A percentile compares a stretch with the other conserved stretches of the same genome.
Evolutionary conservation across 768 basidiomycete genomes (phyloP).

Genomic region (Megacollybia marginata): DNA sequence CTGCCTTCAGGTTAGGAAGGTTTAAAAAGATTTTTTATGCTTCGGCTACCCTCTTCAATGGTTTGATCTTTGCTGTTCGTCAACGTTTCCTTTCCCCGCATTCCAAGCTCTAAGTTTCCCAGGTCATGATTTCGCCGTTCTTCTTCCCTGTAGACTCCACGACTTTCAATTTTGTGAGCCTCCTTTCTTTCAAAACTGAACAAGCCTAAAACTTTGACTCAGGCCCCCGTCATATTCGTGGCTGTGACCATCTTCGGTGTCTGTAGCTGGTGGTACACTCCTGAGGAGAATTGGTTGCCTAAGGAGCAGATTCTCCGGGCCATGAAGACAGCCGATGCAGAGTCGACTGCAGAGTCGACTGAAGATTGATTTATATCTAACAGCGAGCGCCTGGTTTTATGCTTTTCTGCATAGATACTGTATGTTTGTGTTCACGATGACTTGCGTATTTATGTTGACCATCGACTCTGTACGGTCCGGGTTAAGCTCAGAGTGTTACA

Average conservation of each 20-base stretch:
- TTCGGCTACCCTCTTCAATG: slow-evolving; percentile 64
- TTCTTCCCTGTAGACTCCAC: slow-evolving; percentile 71
- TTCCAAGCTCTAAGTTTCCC: slow-evolving; percentile 1
- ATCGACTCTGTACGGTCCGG: too few species aligned
- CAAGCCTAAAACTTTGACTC: slow-evolving; percentile 1
- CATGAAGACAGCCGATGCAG: slow-evolving; percentile 23
- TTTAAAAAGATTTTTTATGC: slow-evolving; percentile 65
- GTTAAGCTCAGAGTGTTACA: too few species aligned
- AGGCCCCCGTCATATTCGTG: slow-evolving; percentile 78
- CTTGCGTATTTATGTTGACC: too few species aligned
- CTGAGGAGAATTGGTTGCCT: slow-evolving; percentile 75
- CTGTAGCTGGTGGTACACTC: slow-evolving; percentile 71
- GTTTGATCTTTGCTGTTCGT: slow-evolving; percentile 64
- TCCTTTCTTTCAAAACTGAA: not conserved
- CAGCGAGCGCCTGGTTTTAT: too few species aligned
- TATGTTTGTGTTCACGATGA: too few species aligned
- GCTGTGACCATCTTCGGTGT: slow-evolving; percentile 72
- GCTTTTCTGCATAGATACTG: too few species aligned
- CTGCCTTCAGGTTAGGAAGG: slow-evolving; percentile 65
- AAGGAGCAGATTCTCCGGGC: slow-evolving; percentile 51
- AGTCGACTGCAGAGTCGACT: not conserved
- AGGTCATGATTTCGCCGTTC: slow-evolving; percentile 86
- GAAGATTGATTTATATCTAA: too few species aligned
- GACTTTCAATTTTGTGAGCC: slow-evolving; percentile 80
- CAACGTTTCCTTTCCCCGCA: slow-evolving; percentile 1